Evolutionary conservation across 805 yeast species (phyloP).

Genomic region (Kazachstania bromeliacearum): DNA sequence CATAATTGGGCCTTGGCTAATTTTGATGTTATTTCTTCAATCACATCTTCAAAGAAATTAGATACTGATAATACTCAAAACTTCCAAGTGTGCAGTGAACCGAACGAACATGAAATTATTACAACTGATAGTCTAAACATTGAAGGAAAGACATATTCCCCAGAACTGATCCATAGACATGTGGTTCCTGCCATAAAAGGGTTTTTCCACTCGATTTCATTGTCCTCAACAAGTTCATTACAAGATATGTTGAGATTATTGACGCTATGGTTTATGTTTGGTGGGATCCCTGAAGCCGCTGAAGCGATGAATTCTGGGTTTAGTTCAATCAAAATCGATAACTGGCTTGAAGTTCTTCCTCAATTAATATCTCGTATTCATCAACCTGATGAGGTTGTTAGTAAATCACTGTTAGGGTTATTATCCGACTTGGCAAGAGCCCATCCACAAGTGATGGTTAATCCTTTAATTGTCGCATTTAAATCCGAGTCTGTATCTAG

Average conservation of each 20-base stretch:
- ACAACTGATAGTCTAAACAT: slow-evolving; percentile 17
- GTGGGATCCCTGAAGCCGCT: slow-evolving; percentile 82
- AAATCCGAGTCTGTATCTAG: slow-evolving; percentile 82
- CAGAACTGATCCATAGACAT: slow-evolving; percentile 64
- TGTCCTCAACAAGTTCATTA: slow-evolving; percentile 72
- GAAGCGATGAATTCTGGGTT: slow-evolving; percentile 82
- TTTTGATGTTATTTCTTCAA: slow-evolving; percentile 77
- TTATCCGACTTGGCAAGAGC: slow-evolving; percentile 80
- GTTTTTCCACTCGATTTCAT: slow-evolving; percentile 81
- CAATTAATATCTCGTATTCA: slow-evolving; percentile 90
- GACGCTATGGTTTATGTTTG: slow-evolving; percentile 89
- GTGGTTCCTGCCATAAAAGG: slow-evolving; percentile 92
- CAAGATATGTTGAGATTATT: slow-evolving; percentile 83
- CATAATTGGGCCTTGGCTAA: slow-evolving; percentile 98
- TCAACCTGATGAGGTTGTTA: slow-evolving; percentile 80
- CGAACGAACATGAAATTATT: background rate
- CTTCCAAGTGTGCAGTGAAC: background rate
- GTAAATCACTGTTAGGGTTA: slow-evolving; percentile 63
- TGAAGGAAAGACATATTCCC: slow-evolving; percentile 26
- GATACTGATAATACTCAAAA: slow-evolving; percentile 8
- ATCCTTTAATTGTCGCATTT: slow-evolving; percentile 88
- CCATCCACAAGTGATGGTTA: slow-evolving; percentile 91
- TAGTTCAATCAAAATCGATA: slow-evolving; percentile 74
- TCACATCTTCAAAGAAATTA: slow-evolving; percentile 21
- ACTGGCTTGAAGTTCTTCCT: slow-evolving; percentile 89